Evolutionary conservation across 129 eudicot genomes (phyloP).

Genomic region (Glebionis coronaria): DNA sequence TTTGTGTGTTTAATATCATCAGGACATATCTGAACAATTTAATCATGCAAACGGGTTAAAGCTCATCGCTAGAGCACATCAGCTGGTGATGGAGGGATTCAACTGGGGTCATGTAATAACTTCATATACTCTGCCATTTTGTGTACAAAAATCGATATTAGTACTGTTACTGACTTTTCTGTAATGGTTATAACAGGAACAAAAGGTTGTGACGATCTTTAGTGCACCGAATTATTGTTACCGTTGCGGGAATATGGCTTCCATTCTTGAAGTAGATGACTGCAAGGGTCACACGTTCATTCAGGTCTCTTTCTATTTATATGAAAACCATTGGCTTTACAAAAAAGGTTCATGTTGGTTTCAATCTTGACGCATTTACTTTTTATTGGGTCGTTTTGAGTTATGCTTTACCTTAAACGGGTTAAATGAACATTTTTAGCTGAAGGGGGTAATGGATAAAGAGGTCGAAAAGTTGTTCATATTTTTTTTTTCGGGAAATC

Average conservation of each 20-base stretch:
- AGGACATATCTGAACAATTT: constrained; percentile 95
- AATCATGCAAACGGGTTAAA: constrained; percentile 80
- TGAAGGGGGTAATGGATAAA: not conserved
- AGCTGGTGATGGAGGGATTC: constrained; percentile 96
- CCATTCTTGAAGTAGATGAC: constrained; percentile 93
- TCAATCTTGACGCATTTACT: not conserved
- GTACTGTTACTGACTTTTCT: constrained; percentile 6
- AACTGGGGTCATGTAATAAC: constrained; percentile 87
- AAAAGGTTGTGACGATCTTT: constrained; percentile 91
- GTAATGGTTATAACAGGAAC: constrained; percentile 48
- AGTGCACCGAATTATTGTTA: constrained; percentile 97
- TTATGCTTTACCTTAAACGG: not conserved
- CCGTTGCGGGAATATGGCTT: constrained; percentile 97
- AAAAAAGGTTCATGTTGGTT: not conserved
- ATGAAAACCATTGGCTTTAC: not conserved
- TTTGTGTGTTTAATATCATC: constrained; percentile 7
- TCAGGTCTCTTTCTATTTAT: constrained; percentile 44
- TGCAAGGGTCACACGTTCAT: constrained; percentile 85
- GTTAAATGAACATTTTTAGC: not conserved
- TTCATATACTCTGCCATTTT: not conserved
- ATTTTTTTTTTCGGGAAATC: not conserved
- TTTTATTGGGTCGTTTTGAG: not conserved
- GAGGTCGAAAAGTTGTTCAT: not conserved
- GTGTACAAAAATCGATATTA: not conserved
- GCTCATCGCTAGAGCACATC: constrained; percentile 96